Conservation (phyloP, 176 grass and related monocot genomes). For the Lolium rigidum region DNA sequence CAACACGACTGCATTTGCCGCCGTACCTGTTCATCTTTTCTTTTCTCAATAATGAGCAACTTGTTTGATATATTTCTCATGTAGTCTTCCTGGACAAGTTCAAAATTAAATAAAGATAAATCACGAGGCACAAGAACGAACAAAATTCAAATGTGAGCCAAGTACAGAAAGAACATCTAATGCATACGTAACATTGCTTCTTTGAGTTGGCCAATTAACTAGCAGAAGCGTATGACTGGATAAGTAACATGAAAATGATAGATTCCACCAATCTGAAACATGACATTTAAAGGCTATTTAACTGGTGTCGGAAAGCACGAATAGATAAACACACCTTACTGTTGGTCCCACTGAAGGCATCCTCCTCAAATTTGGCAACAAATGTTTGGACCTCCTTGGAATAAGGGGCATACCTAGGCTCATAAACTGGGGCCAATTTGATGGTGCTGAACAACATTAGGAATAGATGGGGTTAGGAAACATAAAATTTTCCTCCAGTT, state of each 20-base stretch:
- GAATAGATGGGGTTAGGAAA: too few relatives aligned
- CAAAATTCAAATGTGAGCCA: background rate
- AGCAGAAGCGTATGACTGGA: background rate
- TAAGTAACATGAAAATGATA: background rate
- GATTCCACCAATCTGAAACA: background rate
- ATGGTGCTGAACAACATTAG: too few relatives aligned
- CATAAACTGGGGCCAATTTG: too few relatives aligned
- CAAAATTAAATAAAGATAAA: background rate
- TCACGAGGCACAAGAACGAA: background rate
- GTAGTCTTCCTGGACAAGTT: conserved; percentile 10
- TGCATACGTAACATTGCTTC: background rate
- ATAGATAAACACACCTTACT: conserved; percentile 26
- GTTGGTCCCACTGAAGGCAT: background rate
- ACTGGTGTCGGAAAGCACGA: background rate
- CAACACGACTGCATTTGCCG: background rate
- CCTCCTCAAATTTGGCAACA: background rate
- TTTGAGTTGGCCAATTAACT: background rate
- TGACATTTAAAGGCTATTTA: background rate
- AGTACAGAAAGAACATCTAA: background rate
- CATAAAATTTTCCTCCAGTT: too few relatives aligned
- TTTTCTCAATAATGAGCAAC: background rate
- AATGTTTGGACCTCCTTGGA: background rate
- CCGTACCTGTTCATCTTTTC: background rate
- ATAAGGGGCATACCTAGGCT: background rate
- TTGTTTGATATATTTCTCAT: conserved; percentile 23